Evolutionary conservation across 2,329 filamentous ascomycete genomes (phyloP), one percentile per base, ranked within the genome.

Genomic region (Microthyrium microscopicum): DNA sequence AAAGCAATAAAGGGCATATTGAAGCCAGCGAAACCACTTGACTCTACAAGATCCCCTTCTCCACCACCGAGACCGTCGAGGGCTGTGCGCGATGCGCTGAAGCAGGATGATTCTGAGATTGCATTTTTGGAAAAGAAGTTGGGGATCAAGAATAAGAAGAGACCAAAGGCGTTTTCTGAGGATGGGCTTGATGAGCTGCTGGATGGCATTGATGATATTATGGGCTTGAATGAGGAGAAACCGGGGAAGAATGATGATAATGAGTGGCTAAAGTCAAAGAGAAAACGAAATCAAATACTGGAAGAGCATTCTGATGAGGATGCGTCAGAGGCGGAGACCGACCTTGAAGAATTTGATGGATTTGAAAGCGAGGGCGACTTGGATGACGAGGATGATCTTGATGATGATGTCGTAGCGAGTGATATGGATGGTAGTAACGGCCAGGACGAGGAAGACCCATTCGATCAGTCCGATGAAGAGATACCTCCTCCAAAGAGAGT

Each of bases 31-130:
- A 25, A 13, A 13, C 13, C 8, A 25, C 8, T 13, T 25, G 8
- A 8, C 22, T 8, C 8, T 8, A 25, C 13, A 25, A 8, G 8
- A 13, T 25, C 8, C 16, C 33, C 33, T 12, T 12, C 12, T 24
- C 33, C 17, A 8, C 12, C n/a, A 21, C 20, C 7, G 16, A 13
- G 22, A 21, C 13, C 20, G 8, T 11, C 30, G 12, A 21, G 22
- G 20, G 30, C 29, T 16, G 59, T 73, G n/a, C 70, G 66, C 47
- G 67, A 75, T 3, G 72, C 69, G 43, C 59, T 94, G 4, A 74
- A 70, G 1, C 64, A 81, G 40, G 87, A 98, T 38, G 84, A 95
- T 47, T 80, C 74, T 2, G 83, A 93, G 44, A 95, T 98, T 44
- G 76, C 77, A 15, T 74, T 74, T 3, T 60, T 94, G 20, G 89